A percentile compares a stretch with the other conserved stretches of the same genome.
phyloP scores from a whole-genome alignment of 305 asterid genomes.

The Fraxinus baroniana region DNA sequence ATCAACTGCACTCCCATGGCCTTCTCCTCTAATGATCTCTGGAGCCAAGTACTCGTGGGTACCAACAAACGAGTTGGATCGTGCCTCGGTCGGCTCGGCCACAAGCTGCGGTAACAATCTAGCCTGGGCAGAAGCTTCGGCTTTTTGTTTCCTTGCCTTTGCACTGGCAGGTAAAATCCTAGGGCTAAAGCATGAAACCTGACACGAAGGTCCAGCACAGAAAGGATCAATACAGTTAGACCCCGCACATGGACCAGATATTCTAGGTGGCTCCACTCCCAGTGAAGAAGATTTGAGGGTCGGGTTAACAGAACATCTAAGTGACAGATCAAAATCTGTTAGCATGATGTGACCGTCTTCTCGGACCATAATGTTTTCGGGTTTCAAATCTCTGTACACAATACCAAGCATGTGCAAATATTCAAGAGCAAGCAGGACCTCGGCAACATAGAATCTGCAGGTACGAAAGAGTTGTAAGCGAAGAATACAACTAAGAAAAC shows the following conservation, averaged over 20 bases:
- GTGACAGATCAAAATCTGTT: slow-evolving; percentile 89
- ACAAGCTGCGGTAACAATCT: slow-evolving; percentile 77
- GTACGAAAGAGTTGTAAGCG: background rate
- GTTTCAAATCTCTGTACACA: slow-evolving; percentile 86
- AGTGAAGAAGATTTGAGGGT: slow-evolving; percentile 57
- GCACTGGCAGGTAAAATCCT: slow-evolving; percentile 53
- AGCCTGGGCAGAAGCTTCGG: slow-evolving; percentile 45
- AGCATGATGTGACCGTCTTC: slow-evolving; percentile 97
- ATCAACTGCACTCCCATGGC: slow-evolving; percentile 96
- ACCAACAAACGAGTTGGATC: slow-evolving; percentile 94
- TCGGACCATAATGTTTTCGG: slow-evolving; percentile 86
- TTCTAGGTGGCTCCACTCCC: slow-evolving; percentile 61
- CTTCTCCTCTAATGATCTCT: slow-evolving; percentile 90
- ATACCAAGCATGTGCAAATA: slow-evolving; percentile 95
- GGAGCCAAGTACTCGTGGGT: slow-evolving; percentile 96
- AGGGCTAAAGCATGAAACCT: slow-evolving; percentile 89
- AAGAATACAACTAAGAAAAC: background rate
- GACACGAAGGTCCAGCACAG: slow-evolving; percentile 79
- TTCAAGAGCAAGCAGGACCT: slow-evolving; percentile 87
- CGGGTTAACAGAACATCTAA: slow-evolving; percentile 83
- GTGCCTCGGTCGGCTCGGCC: slow-evolving; percentile 89
- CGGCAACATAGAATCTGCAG: slow-evolving; percentile 90
- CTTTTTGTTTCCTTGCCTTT: slow-evolving; percentile 52
- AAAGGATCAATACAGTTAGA: slow-evolving; percentile 92
- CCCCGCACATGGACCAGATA: slow-evolving; percentile 89